phyloP scores from a whole-genome alignment of 2,329 filamentous ascomycete genomes.

The Esteya vermicola region DNA sequence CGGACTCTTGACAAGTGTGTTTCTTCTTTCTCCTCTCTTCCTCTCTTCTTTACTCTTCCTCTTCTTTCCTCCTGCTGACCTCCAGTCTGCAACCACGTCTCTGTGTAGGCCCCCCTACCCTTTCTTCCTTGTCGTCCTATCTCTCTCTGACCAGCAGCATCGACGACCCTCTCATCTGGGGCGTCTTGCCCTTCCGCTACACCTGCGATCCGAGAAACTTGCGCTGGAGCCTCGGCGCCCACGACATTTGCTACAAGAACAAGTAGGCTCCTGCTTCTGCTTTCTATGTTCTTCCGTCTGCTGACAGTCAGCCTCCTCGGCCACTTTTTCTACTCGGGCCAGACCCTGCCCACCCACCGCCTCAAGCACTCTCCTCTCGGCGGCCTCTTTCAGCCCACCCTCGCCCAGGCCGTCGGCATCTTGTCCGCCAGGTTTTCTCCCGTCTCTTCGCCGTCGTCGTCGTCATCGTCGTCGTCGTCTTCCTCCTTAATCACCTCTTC shows the following conservation, averaged over 20 bases:
- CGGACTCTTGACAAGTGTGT: conserved; percentile 69
- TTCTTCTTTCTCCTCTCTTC: neutral
- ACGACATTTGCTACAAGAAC: conserved; percentile 90
- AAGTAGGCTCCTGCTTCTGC: conserved; percentile 36
- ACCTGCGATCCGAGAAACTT: conserved; percentile 58
- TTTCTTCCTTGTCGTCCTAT: neutral
- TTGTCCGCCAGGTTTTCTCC: conserved; percentile 38
- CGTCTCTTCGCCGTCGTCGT: neutral
- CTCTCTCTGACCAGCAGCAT: conserved; percentile 37
- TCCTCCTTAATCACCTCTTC: conserved; percentile 1
- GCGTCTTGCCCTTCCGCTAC: conserved; percentile 64
- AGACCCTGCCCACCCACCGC: conserved; percentile 83
- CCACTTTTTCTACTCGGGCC: conserved; percentile 76
- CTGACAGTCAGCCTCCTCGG: conserved; percentile 39
- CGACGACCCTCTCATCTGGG: conserved; percentile 93
- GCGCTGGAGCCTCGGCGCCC: conserved; percentile 80
- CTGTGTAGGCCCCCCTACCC: conserved; percentile 47
- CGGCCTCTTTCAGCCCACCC: conserved; percentile 79
- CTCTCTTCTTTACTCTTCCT: conserved; percentile 1
- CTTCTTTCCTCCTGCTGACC: conserved; percentile 7
- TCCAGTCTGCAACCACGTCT: conserved; percentile 74
- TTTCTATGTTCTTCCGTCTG: neutral
- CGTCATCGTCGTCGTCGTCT: neutral
- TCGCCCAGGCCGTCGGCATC: conserved; percentile 72
- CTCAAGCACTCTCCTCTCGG: conserved; percentile 63